Evolutionary conservation across 306 rosid species (phyloP), one percentile per base, ranked within the genome.

Genomic region (Comarum palustre): DNA sequence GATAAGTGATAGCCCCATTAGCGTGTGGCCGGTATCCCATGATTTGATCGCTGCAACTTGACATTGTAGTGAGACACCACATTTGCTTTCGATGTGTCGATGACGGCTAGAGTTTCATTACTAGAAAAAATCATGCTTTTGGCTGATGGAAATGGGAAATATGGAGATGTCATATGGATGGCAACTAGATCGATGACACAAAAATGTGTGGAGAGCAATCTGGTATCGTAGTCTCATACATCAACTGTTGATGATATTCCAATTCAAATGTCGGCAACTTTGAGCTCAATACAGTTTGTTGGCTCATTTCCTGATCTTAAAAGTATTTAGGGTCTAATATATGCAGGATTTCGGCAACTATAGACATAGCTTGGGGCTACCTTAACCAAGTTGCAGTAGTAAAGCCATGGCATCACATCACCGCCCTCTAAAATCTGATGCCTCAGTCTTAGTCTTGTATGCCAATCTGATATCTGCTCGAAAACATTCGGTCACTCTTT

Each of bases 291-390:
- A 27, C 16, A 58, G 38, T 9, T 25, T 58, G 64, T 58, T 22
- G 60, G 29, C 60, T 22, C 7, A 60, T 17, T 31, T 32, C 12
- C 13, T 60, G 42, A 32, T 31, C 11, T 29, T 31, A 29, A 31
- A 39, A 60, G 17, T 2, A 5, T 16, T 31, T 17, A 15, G 20
- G 66, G 12, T 27, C 9, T 29, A 29, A 29, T 29, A 29, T 29
- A 29, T 29, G 96, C 80, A 59, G 43, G 81, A 82, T 75, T 60
- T 84, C 61, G 36, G 58, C 39, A 47, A 71, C 34, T 27, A 72
- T 27, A 84, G 80, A 81, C 72, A 71, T 81, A 87, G 96, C 80
- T 71, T 29, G 87, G 91, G 96, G 89, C 76, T 72, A 80, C 51
- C 82, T 78, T 77, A 66, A 77, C 78, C 90, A 85, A 86, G 77